A percentile compares a stretch with the other conserved stretches of the same genome.
Evolutionary conservation across 2,329 filamentous ascomycete genomes (phyloP).

Genomic region (Apiospora pterosperma): DNA sequence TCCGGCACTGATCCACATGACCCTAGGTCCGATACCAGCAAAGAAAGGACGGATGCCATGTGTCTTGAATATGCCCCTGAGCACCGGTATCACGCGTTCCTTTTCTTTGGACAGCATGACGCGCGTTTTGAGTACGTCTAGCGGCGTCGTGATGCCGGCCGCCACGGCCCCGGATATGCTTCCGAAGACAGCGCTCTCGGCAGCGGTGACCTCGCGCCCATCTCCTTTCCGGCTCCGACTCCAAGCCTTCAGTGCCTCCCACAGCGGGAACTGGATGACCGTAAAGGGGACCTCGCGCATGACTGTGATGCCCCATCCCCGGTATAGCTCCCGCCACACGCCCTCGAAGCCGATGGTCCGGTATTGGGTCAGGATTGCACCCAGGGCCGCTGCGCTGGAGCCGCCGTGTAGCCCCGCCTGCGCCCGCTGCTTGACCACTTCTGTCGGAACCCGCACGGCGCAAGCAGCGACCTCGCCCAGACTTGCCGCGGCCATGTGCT

Average conservation of each 20-base stretch:
- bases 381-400: slow-evolving; percentile 63
- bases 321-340: slow-evolving; percentile 82
- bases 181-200: slow-evolving; percentile 82
- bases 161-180: slow-evolving; percentile 80
- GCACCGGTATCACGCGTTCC: slow-evolving; percentile 55
- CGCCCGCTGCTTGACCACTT: slow-evolving; percentile 95
- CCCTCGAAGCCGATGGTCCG: slow-evolving; percentile 41
- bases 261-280: slow-evolving; percentile 93
- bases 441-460: slow-evolving; percentile 86
- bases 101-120: slow-evolving; percentile 83
- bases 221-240: slow-evolving; percentile 43
- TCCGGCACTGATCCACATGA: slow-evolving; percentile 92
- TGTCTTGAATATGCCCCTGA: slow-evolving; percentile 61
- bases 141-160: slow-evolving; percentile 82
- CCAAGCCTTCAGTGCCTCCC: slow-evolving; percentile 87
- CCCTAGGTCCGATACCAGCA: slow-evolving; percentile 72
- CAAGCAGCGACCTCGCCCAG: slow-evolving; percentile 90
- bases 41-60: slow-evolving; percentile 69
- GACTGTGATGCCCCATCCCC: slow-evolving; percentile 89
- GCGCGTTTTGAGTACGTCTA: slow-evolving; percentile 95
- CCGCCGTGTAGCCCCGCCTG: slow-evolving; percentile 82
- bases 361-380: slow-evolving; percentile 60
- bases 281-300: slow-evolving; percentile 97
- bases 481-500: slow-evolving; percentile 82
- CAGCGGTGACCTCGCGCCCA: slow-evolving; percentile 54